Conservation (phyloP, 2,329 filamentous ascomycete genomes). For the Ceratocystis lukuohia region DNA sequence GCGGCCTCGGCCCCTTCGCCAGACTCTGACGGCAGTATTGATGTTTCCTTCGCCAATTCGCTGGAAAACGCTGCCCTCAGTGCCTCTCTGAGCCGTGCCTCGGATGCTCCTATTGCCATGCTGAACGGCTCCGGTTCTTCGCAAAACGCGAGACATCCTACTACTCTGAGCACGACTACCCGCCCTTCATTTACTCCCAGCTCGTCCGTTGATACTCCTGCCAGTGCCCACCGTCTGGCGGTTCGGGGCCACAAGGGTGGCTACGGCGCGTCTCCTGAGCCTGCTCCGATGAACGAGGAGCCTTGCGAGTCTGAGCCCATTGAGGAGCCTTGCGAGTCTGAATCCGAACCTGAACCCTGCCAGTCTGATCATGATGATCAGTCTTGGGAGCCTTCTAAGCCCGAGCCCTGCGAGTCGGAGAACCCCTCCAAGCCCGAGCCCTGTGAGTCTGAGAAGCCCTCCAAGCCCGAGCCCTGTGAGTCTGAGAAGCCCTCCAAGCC, state of each 20-base stretch:
- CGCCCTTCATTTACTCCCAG: constrained; percentile 14
- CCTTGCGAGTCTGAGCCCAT: constrained; percentile 16
- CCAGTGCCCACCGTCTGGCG: constrained; percentile 20
- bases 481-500: constrained; percentile 14
- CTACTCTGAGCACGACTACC: constrained; percentile 11
- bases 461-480: constrained; percentile 15
- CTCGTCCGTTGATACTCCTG: constrained; percentile 18
- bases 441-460: not conserved
- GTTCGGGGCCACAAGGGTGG: constrained; percentile 20
- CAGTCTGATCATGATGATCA: constrained; percentile 7
- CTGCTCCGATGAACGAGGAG: constrained; percentile 19
- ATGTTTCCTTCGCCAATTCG: constrained; percentile 14
- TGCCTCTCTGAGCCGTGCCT: constrained; percentile 19
- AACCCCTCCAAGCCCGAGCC: constrained; percentile 9
- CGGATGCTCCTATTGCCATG: constrained; percentile 16
- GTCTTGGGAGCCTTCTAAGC: not conserved
- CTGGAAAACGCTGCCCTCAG: constrained; percentile 15
- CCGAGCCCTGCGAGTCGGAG: constrained; percentile 7
- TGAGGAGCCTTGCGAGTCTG: constrained; percentile 16
- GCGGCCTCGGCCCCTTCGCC: not conserved
- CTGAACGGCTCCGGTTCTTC: not conserved
- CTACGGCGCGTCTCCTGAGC: constrained; percentile 20
- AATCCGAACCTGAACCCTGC: constrained; percentile 15
- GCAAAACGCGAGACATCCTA: not conserved
- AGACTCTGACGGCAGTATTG: not conserved